Percentiles rank a stretch among this genome's conserved stretches.
Conservation (phyloP, 805 yeast species). For the Zygosaccharomyces bailii region DNA sequence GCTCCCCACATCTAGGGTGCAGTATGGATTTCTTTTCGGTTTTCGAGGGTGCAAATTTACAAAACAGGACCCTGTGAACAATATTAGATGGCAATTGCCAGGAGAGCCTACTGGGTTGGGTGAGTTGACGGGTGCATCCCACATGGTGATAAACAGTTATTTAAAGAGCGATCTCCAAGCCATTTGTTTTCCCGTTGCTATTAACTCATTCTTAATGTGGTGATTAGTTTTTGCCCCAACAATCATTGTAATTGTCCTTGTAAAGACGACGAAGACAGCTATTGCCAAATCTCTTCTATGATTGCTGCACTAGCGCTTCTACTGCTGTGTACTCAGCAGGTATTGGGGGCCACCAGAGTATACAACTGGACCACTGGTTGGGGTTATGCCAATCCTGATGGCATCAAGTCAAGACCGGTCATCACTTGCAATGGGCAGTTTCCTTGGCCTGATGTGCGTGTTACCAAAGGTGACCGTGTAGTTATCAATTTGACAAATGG, state of each 20-base stretch:
- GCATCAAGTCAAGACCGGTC: slow-evolving; percentile 39
- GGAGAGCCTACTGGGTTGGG: no score
- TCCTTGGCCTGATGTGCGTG: slow-evolving; percentile 86
- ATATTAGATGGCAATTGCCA: no score
- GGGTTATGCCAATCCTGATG: slow-evolving; percentile 46
- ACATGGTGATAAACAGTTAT: background rate
- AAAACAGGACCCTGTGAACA: background rate
- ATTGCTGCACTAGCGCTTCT: slow-evolving; percentile 1
- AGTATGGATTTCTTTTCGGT: background rate
- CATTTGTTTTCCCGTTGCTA: background rate
- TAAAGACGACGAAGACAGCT: no score
- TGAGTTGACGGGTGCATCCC: no score
- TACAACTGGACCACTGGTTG: slow-evolving; percentile 64
- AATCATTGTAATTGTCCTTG: no score
- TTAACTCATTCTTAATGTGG: background rate
- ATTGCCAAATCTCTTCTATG: background rate
- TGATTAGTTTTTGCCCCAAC: background rate
- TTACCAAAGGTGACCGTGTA: slow-evolving; percentile 76
- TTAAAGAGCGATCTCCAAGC: background rate
- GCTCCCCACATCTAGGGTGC: background rate
- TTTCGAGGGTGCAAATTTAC: background rate
- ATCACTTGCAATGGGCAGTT: slow-evolving; percentile 47
- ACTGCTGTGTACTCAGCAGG: slow-evolving; percentile 3
- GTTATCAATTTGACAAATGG: slow-evolving; percentile 73
- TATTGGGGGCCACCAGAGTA: slow-evolving; percentile 45